A percentile compares a stretch with the other conserved stretches of the same genome.
phyloP scores from a whole-genome alignment of 2,329 filamentous ascomycete genomes.

The Aschersonia sp. region DNA sequence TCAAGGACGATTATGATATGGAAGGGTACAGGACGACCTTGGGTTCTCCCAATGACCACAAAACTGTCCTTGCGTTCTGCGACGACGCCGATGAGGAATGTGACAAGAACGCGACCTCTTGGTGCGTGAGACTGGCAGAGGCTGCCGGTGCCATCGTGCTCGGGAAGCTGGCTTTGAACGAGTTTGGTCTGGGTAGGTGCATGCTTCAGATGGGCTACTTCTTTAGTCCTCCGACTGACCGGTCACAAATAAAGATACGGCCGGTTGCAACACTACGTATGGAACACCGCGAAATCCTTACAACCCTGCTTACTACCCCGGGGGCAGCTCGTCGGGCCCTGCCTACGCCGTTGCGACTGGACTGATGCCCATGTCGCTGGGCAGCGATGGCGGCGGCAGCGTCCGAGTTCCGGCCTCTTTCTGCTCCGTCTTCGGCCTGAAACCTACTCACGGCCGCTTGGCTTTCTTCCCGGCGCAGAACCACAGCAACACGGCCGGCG shows the following conservation, averaged over 20 bases:
- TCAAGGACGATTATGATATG: constrained; percentile 72
- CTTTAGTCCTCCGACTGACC: constrained; percentile 2
- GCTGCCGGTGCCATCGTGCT: constrained; percentile 61
- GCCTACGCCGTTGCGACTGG: constrained; percentile 57
- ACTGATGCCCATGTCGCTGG: constrained; percentile 59
- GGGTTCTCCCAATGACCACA: constrained; percentile 48
- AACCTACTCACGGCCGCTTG: constrained; percentile 55
- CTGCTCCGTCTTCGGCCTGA: constrained; percentile 71
- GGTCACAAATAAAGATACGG: constrained; percentile 39
- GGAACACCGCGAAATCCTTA: constrained; percentile 68
- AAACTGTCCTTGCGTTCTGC: constrained; percentile 31
- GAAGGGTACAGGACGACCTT: constrained; percentile 53
- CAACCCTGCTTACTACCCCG: constrained; percentile 65
- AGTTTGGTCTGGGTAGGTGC: constrained; percentile 51
- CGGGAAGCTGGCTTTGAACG: constrained; percentile 71
- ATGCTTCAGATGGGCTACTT: not conserved
- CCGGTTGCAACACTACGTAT: constrained; percentile 58
- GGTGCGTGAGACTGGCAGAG: constrained; percentile 57
- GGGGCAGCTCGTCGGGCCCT: constrained; percentile 66
- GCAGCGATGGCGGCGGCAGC: constrained; percentile 63
- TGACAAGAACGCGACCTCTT: constrained; percentile 40
- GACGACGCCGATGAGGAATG: constrained; percentile 8
- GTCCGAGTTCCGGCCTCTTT: constrained; percentile 60
- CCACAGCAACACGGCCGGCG: constrained; percentile 38
- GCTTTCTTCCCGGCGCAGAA: constrained; percentile 36